Conservation (phyloP, 2,329 filamentous ascomycete species). For the Cladosporium sp. region DNA sequence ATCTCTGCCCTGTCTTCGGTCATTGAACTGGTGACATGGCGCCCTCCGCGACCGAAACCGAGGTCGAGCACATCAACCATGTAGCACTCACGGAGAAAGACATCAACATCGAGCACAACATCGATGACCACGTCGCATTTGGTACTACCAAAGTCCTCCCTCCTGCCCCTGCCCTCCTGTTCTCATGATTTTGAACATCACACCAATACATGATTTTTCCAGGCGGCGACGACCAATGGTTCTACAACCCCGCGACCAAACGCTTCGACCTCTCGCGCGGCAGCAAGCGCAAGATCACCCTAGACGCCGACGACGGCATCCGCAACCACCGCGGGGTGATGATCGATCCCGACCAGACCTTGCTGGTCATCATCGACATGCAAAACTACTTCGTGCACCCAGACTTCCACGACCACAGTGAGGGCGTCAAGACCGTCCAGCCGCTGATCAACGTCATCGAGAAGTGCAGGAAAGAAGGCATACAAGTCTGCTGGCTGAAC, state of each 20-base stretch:
- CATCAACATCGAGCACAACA: slow-evolving; percentile 28
- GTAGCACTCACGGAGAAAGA: slow-evolving; percentile 18
- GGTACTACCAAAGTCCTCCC: slow-evolving; percentile 21
- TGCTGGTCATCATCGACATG: slow-evolving; percentile 41
- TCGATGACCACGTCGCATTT: slow-evolving; percentile 38
- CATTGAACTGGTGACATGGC: slow-evolving; percentile 23
- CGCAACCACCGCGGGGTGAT: slow-evolving; percentile 39
- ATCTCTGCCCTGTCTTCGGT: too few relatives aligned
- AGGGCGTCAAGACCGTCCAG: slow-evolving; percentile 31
- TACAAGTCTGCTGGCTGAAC: slow-evolving; percentile 40
- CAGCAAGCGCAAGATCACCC: slow-evolving; percentile 32
- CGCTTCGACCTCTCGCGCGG: slow-evolving; percentile 41
- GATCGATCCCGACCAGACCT: slow-evolving; percentile 36
- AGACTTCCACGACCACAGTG: slow-evolving; percentile 27
- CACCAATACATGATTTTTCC: slow-evolving; percentile 12
- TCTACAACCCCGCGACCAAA: slow-evolving; percentile 37
- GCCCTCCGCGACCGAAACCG: slow-evolving; percentile 22
- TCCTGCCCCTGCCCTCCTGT: neutral
- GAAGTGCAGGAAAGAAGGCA: slow-evolving; percentile 37
- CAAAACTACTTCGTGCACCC: slow-evolving; percentile 41
- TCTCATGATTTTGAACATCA: neutral
- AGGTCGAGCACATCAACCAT: slow-evolving; percentile 28
- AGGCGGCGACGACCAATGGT: slow-evolving; percentile 40
- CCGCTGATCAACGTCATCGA: slow-evolving; percentile 37
- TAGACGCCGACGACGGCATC: slow-evolving; percentile 39